phyloP scores from a whole-genome alignment of 2,329 filamentous ascomycete genomes.

The Epichloe bromicola region DNA sequence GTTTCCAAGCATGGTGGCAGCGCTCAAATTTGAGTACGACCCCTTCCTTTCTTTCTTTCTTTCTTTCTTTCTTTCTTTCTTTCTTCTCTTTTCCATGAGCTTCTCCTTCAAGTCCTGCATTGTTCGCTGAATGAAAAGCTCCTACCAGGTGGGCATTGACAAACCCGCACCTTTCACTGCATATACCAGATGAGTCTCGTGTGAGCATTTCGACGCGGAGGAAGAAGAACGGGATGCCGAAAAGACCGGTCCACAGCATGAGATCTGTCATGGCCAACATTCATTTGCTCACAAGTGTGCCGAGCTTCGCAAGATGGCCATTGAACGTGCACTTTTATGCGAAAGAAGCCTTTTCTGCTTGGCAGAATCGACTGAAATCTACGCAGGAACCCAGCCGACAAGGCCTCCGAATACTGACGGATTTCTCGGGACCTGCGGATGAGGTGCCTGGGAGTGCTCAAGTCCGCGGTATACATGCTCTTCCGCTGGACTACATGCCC shows the following conservation, averaged over 20 bases:
- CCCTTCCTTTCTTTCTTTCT: neutral
- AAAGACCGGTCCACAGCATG: slow-evolving; percentile 46
- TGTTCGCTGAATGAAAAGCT: slow-evolving; percentile 4
- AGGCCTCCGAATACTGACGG: slow-evolving; percentile 41
- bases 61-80: neutral
- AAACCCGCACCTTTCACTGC: slow-evolving; percentile 67
- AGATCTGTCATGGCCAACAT: slow-evolving; percentile 64
- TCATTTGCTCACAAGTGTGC: slow-evolving; percentile 64
- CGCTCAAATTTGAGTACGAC: slow-evolving; percentile 81
- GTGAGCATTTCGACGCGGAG: slow-evolving; percentile 37
- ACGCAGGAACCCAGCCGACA: slow-evolving; percentile 33
- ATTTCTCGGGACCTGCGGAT: slow-evolving; percentile 29
- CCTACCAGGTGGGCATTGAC: slow-evolving; percentile 72
- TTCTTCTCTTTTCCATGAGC: slow-evolving; percentile 7
- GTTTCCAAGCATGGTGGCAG: slow-evolving; percentile 76
- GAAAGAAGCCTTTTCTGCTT: slow-evolving; percentile 53
- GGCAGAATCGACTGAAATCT: slow-evolving; percentile 46
- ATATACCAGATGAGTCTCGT: slow-evolving; percentile 55
- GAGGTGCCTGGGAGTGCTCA: slow-evolving; percentile 4
- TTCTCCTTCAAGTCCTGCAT: neutral
- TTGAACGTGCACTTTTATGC: slow-evolving; percentile 69
- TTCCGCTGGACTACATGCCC: slow-evolving; percentile 42
- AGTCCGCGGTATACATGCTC: slow-evolving; percentile 36
- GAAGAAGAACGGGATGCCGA: slow-evolving; percentile 41
- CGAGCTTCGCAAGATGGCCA: slow-evolving; percentile 75